Base-by-base conservation (phyloP, 371 early-diverging fungal species). In the Mucor mucedo region DNA sequence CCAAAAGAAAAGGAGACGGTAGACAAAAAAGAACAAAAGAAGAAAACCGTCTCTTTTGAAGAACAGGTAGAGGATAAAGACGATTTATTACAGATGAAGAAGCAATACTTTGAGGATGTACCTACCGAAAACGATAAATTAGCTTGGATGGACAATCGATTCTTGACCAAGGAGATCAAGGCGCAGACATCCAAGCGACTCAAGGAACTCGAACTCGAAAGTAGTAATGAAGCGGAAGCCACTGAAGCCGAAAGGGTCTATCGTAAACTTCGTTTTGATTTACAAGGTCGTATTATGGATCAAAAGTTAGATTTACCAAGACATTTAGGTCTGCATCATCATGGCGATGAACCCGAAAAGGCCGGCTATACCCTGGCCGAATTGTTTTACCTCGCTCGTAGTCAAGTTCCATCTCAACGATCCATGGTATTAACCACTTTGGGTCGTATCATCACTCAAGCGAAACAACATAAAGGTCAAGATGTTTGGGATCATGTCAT, bases 321-420 rank as follows among this genome's bases (percentile, higher is more conserved):
- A 0, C 80, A 89, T 60, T 68, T 75, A 2, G 96, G 93, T 3
- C 77, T 96, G 5, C 93, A 95, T 76, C 96, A 96, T 68, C 97
- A 96, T 66, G 95, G 95, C 5, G 88, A 89, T 27, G 87, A 91
- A 30, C 93, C 96, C 3, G 87, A 87, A 2, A 80, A 84, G 59
- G 88, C 97, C 10, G 96, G 96, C 5, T 96, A 96, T 74, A 93
- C 95, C 0, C 68, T 95, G 2, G 84, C 88, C 0, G 97, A 96
- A 73, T 68, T 96, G 5, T 76, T 93, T 39, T 87, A 91, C 66
- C 78, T 96, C 38, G 81, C 87, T 30, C 89, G 93, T 58, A 94
- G 95, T 65, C 87, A 89, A 2, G 89, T 93, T 1, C 89, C 95
- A 0, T 81, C 91, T 27, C 97, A 96, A 73, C 82, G 95, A 2